phyloP scores from a whole-genome alignment of 1,284 basidiomycete genomes.

The Fomitopsis schrenkii region DNA sequence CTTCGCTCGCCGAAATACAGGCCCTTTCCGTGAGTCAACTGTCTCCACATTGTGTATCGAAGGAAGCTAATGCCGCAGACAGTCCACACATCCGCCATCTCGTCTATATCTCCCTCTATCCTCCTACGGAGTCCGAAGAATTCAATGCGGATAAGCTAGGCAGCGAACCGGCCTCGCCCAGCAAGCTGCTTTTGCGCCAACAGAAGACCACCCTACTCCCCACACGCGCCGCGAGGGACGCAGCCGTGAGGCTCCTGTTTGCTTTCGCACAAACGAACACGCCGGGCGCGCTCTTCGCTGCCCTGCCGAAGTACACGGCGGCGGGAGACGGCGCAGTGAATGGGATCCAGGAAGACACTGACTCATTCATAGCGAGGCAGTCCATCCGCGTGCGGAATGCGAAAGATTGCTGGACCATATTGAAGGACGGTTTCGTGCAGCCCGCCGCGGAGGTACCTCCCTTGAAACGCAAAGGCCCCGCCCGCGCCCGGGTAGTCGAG shows the following conservation, averaged over 20 bases:
- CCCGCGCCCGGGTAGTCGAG: constrained; percentile 20
- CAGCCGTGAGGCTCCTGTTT: constrained; percentile 51
- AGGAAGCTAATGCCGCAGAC: background rate
- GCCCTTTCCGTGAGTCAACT: constrained; percentile 45
- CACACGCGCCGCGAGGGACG: constrained; percentile 38
- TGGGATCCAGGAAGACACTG: constrained; percentile 34
- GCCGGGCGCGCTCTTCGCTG: constrained; percentile 47
- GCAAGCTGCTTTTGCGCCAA: constrained; percentile 35
- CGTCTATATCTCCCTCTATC: constrained; percentile 63
- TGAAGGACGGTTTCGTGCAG: constrained; percentile 50
- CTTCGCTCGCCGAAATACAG: constrained; percentile 49
- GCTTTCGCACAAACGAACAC: constrained; percentile 55
- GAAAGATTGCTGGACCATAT: constrained; percentile 58
- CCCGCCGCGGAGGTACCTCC: constrained; percentile 20
- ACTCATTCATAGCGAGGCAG: constrained; percentile 54
- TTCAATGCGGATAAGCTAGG: constrained; percentile 25
- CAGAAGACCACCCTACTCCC: constrained; percentile 42
- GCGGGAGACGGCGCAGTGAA: constrained; percentile 15
- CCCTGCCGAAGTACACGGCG: constrained; percentile 46
- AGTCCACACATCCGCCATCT: constrained; percentile 64
- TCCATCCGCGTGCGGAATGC: constrained; percentile 47
- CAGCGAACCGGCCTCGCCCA: constrained; percentile 36
- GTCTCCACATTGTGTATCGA: no score
- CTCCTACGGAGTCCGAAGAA: constrained; percentile 33
- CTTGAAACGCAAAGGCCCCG: constrained; percentile 25